Evolutionary conservation across 805 yeast genomes (phyloP).

Genomic region (Metschnikowia picachoensis): DNA sequence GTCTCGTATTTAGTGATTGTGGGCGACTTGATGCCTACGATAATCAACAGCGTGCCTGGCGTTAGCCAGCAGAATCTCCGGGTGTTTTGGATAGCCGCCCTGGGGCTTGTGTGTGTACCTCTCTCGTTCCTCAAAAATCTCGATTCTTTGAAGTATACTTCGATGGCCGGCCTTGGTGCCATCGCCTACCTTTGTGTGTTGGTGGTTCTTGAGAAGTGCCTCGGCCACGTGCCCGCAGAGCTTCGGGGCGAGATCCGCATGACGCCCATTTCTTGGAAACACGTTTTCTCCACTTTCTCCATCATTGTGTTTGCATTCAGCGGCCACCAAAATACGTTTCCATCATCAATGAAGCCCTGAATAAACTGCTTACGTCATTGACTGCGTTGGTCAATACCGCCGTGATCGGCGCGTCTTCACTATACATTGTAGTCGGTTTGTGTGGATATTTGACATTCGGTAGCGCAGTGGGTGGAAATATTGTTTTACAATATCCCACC

Average conservation of each 20-base stretch:
- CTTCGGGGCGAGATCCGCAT: constrained; percentile 28
- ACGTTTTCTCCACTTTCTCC: constrained; percentile 70
- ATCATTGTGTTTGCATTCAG: constrained; percentile 92
- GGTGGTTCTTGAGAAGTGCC: constrained; percentile 66
- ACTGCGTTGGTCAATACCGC: constrained; percentile 48
- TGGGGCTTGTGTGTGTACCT: constrained; percentile 46
- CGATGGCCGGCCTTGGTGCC: constrained; percentile 75
- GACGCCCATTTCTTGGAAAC: constrained; percentile 41
- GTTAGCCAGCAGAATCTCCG: constrained; percentile 30
- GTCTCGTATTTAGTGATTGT: constrained; percentile 66
- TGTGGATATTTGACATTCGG: constrained; percentile 82
- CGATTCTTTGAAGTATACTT: constrained; percentile 82
- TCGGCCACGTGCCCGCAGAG: constrained; percentile 46
- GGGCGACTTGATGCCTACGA: constrained; percentile 72
- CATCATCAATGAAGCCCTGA: constrained; percentile 78
- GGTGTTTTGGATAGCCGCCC: constrained; percentile 57
- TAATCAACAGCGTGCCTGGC: constrained; percentile 29
- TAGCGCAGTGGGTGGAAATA: constrained; percentile 62
- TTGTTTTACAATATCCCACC: constrained; percentile 71
- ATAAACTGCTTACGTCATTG: constrained; percentile 46
- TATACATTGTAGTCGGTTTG: constrained; percentile 72
- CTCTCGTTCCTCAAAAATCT: constrained; percentile 70
- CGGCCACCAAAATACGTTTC: constrained; percentile 93
- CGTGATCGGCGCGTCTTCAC: constrained; percentile 52
- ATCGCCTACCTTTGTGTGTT: constrained; percentile 72